Conservation (phyloP, 2,329 filamentous ascomycete genomes). For the Cladophialophora chaetospira region DNA sequence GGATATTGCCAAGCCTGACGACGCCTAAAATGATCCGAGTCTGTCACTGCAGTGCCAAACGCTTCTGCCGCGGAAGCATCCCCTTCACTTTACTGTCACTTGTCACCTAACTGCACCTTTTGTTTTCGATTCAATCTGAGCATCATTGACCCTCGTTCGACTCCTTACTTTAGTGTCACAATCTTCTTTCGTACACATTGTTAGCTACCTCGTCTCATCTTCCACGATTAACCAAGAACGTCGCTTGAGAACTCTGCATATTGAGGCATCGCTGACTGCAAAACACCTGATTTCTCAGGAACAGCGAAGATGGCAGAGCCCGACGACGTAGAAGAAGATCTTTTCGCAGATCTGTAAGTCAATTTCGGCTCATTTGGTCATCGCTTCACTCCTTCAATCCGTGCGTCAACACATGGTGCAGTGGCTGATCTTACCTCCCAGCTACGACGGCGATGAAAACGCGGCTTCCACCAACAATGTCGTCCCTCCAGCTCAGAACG, state of each 20-base stretch:
- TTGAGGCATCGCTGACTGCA: not conserved
- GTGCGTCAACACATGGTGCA: conserved; percentile 13
- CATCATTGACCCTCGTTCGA: not conserved
- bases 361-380: conserved; percentile 9
- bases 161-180: not conserved
- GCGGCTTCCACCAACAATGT: conserved; percentile 36
- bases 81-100: not conserved
- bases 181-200: not conserved
- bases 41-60: not conserved
- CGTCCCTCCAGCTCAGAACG: conserved; percentile 36
- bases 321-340: conserved; percentile 86
- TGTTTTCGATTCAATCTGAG: not conserved
- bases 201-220: not conserved
- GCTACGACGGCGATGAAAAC: conserved; percentile 69
- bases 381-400: not conserved
- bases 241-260: not conserved
- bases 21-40: not conserved
- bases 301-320: conserved; percentile 36
- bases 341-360: conserved; percentile 91
- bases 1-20: not conserved
- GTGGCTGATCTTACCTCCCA: conserved; percentile 37
- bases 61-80: not conserved
- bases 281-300: not conserved
- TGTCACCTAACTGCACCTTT: not conserved
- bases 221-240: too few relatives aligned